Conservation (phyloP, 1,284 basidiomycete species). For the Pterula multifida region DNA sequence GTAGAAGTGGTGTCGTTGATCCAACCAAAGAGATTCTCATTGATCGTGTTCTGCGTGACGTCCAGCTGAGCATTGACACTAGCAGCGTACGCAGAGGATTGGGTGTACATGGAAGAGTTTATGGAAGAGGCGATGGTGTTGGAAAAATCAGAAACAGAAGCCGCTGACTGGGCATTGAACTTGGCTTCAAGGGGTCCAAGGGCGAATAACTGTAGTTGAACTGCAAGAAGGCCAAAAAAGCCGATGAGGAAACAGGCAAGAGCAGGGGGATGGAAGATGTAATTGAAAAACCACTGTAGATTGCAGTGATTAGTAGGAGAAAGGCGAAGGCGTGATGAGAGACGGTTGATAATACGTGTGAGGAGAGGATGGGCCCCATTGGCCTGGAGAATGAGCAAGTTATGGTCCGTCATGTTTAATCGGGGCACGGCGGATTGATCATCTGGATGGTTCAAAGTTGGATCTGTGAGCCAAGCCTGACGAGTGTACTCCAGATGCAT, state of each 20-base stretch:
- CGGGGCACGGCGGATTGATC: slow-evolving; percentile 34
- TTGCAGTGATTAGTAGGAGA: slow-evolving; percentile 49
- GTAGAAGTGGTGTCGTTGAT: slow-evolving; percentile 84
- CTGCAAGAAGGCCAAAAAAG: slow-evolving; percentile 79
- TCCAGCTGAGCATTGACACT: slow-evolving; percentile 66
- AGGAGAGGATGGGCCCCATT: slow-evolving; percentile 60
- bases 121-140: slow-evolving; percentile 63
- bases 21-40: slow-evolving; percentile 87
- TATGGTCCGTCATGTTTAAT: slow-evolving; percentile 57
- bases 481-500: slow-evolving; percentile 56
- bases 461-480: slow-evolving; percentile 63
- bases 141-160: slow-evolving; percentile 56
- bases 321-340: slow-evolving; percentile 39
- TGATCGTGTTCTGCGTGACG: slow-evolving; percentile 62
- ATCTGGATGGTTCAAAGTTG: slow-evolving; percentile 26
- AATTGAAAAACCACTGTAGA: slow-evolving; percentile 75
- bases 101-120: slow-evolving; percentile 71
- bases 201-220: slow-evolving; percentile 76
- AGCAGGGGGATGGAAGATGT: slow-evolving; percentile 84
- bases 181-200: slow-evolving; percentile 57
- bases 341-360: slow-evolving; percentile 44
- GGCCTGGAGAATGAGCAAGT: slow-evolving; percentile 61
- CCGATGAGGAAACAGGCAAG: slow-evolving; percentile 86
- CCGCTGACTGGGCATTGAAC: slow-evolving; percentile 46
- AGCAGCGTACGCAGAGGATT: slow-evolving; percentile 66